Evolutionary conservation across 2,329 filamentous ascomycete species (phyloP), one percentile per base, ranked within the genome.

Genomic region (Nothophaeocryptopus gaeumannii): DNA sequence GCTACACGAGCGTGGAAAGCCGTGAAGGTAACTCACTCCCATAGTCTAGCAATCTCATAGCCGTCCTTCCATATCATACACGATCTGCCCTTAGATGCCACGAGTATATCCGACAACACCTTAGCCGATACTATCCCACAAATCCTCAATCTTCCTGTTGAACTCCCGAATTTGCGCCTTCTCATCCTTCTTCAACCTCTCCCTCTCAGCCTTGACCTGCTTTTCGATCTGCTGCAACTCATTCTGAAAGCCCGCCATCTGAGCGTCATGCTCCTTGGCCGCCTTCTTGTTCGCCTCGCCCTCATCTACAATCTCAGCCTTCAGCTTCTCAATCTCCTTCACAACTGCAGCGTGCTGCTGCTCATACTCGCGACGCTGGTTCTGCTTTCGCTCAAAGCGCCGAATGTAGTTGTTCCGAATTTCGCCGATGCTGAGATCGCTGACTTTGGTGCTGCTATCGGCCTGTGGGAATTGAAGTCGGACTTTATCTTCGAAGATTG

Each of bases 91-190:
- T 26, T 26, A 26, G 7, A 26, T 26, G 20, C 20, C 3, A 7
- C 20, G 20, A 4, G 20, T 7, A 26, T 26, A 3, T 7, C 20
- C 20, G 4, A 26, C 20, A 7, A 26, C 4, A 26, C 7, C 20
- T 26, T 26, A 26, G 7, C 20, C 20, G 10, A 47, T 26, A 36
- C 40, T 36, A 8, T 35, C 26, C 10, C 38, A 39, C 36, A 63
- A 46, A 40, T 55, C 58, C 37, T 56, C 32, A 14, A 63, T 31
- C 50, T 55, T 61, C 38, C 36, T 39, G 29, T 60, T 55, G n/a
- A 58, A 51, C 39, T 52, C 46, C n/a, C 41, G 44, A 8, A 31
- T 52, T 5, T 34, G 37, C 11, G 38, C 44, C 13, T 46, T 51
- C 39, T 59, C 52, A 36, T 63, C 56, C 31, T 48, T 47, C 42